Percentiles rank a stretch among this genome's conserved stretches.
Conservation (phyloP, 2,329 filamentous ascomycete genomes). For the Parafenestella ontariensis region DNA sequence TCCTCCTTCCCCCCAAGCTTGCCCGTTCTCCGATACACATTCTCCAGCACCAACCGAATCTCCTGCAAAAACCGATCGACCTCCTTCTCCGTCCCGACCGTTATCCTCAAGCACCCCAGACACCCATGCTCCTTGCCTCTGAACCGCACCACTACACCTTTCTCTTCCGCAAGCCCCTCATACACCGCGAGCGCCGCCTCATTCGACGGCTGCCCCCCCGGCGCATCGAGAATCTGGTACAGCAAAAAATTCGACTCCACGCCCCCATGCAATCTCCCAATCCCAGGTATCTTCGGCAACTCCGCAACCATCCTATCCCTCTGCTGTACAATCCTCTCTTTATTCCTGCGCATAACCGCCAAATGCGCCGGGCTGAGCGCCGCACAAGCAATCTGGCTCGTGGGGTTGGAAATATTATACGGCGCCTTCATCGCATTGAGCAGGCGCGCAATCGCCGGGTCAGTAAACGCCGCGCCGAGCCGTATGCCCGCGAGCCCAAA, state of each 20-base stretch:
- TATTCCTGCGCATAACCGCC: slow-evolving; percentile 73
- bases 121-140: slow-evolving; percentile 92
- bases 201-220: slow-evolving; percentile 78
- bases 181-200: slow-evolving; percentile 79
- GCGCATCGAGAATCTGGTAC: slow-evolving; percentile 80
- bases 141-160: slow-evolving; percentile 92
- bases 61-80: slow-evolving; percentile 79
- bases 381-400: slow-evolving; percentile 77
- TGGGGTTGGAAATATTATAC: slow-evolving; percentile 92
- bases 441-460: slow-evolving; percentile 74
- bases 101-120: slow-evolving; percentile 86
- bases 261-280: slow-evolving; percentile 83
- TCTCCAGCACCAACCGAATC: slow-evolving; percentile 61
- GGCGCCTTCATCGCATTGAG: slow-evolving; percentile 95
- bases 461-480: slow-evolving; percentile 83
- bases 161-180: slow-evolving; percentile 80
- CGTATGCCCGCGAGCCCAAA: slow-evolving; percentile 95
- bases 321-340: slow-evolving; percentile 74
- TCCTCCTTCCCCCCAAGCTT: slow-evolving; percentile 48
- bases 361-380: slow-evolving; percentile 74
- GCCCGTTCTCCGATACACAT: slow-evolving; percentile 53
- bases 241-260: slow-evolving; percentile 86
- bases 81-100: slow-evolving; percentile 88
- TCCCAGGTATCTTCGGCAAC: slow-evolving; percentile 75
- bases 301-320: slow-evolving; percentile 76